A percentile compares a stretch with the other conserved stretches of the same genome.
phyloP scores from a whole-genome alignment of 31 red algal species.

The Bonnemaisonia californica region DNA sequence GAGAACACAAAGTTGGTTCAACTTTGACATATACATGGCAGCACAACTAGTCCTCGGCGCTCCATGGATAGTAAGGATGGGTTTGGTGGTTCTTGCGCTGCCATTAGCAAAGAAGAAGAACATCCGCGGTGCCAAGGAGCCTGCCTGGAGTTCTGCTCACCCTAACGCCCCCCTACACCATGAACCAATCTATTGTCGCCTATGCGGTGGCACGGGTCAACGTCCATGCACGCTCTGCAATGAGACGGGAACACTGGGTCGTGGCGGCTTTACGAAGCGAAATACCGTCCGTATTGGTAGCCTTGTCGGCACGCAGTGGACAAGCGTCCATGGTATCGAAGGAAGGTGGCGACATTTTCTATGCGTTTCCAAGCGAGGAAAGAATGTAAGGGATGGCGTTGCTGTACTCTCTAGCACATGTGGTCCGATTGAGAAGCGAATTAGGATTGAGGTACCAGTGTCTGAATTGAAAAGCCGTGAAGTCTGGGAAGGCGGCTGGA shows the following conservation, averaged over 20 bases:
- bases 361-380: slow-evolving; percentile 68
- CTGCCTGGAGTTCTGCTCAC: slow-evolving; percentile 18
- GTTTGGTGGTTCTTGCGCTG: slow-evolving; percentile 27
- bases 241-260: slow-evolving; percentile 49
- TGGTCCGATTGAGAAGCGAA: slow-evolving; percentile 64
- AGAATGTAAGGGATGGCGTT: slow-evolving; percentile 54
- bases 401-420: slow-evolving; percentile 76
- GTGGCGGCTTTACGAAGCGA: slow-evolving; percentile 68
- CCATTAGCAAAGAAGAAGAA: slow-evolving; percentile 48
- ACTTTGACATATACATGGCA: background rate
- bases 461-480: slow-evolving; percentile 56
- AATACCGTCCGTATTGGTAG: slow-evolving; percentile 58
- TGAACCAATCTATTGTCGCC: slow-evolving; percentile 50
- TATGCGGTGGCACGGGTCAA: slow-evolving; percentile 57
- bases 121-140: slow-evolving; percentile 24
- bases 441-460: slow-evolving; percentile 74
- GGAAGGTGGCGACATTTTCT: slow-evolving; percentile 88
- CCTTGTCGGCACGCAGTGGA: slow-evolving; percentile 86
- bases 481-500: slow-evolving; percentile 79
- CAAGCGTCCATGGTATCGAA: slow-evolving; percentile 64
- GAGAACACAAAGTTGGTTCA: too few relatives aligned
- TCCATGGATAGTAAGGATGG: slow-evolving; percentile 5
- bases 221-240: slow-evolving; percentile 72
- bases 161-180: slow-evolving; percentile 10
- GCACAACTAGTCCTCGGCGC: background rate